Evolutionary conservation across 345 rosid species (phyloP), one percentile per base, ranked within the genome.

Genomic region (Euphorbia pulcherrima): DNA sequence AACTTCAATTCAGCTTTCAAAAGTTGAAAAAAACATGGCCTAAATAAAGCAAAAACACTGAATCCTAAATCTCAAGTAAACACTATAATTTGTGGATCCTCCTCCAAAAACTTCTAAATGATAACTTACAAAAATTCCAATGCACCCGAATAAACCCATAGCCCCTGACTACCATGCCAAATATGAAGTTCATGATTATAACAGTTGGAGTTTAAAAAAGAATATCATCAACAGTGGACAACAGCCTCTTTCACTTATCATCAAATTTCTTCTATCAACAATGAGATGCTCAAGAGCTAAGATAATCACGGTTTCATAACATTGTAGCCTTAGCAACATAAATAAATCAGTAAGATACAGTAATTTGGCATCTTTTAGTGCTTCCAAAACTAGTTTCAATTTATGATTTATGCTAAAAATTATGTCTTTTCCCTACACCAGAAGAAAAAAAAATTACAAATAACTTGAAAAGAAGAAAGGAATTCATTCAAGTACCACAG

Each of bases 401-500:
- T 24, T 21, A 16, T 54, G 51, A 53, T 33, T 39, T 67, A 39
- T 37, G 51, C 16, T 67, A 16, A 54, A 53, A 13, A 23, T 5
- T 23, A 7, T 26, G 8, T 37, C 52, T 24, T 64, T 64, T 18
- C 2, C 33, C 37, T 67, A 53, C 61, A 53, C 37, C 69, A 65
- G 21, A 30, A 35, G 13, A 53, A 65, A 46, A 54, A 62, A 61
- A 41, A 62, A 41, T 23, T 41, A 62, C 23, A 62, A 4, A 29
- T 17, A 30, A 59, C 24, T 18, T 12, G 17, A 35, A 35, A 33
- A 14, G 8, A 0, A 27, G 30, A 12, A 23, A 54, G n/a, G 24
- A 47, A 58, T 29, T 92, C 87, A 93, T 83, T 88, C 97, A 68
- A 90, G 76, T 74, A 85, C 87, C 20, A 76, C 90, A 28, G 85